These are phyloP conservation scores for Cryptococcus neoformans DNA, from an alignment of 1,284 basidiomycete species.

Conservation along the genomic window DNA sequence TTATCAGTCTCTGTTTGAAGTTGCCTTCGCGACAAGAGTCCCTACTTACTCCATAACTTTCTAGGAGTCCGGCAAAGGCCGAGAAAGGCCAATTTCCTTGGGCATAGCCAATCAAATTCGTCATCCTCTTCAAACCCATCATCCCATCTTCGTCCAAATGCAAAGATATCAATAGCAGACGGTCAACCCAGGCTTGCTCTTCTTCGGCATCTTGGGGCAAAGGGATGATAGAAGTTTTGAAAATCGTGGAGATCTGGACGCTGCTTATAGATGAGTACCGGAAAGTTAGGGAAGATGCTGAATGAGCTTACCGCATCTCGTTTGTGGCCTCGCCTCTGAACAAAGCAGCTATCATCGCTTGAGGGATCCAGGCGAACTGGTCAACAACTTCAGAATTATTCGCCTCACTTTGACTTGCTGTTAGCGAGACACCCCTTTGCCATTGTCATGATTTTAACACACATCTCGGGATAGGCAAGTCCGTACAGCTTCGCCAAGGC, in stretches of 20 bases:
- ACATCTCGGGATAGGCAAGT: constrained; percentile 87
- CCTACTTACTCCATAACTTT: constrained; percentile 70
- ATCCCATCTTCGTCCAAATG: constrained; percentile 63
- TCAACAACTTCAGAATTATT: constrained; percentile 67
- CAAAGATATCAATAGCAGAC: constrained; percentile 70
- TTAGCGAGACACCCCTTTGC: background rate
- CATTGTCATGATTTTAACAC: constrained; percentile 34
- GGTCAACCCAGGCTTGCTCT: constrained; percentile 80
- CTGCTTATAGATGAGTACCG: constrained; percentile 9
- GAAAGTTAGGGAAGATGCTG: background rate
- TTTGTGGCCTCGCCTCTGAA: constrained; percentile 49
- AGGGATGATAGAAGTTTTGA: constrained; percentile 76
- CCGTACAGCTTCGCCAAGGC: constrained; percentile 76
- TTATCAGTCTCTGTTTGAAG: background rate
- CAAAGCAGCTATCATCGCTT: constrained; percentile 60
- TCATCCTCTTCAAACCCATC: constrained; percentile 60
- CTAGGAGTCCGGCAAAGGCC: constrained; percentile 63
- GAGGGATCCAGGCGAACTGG: constrained; percentile 94
- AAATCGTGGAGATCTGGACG: constrained; percentile 25
- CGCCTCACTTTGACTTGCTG: constrained; percentile 60
- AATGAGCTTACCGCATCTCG: constrained; percentile 58
- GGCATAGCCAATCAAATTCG: constrained; percentile 56
- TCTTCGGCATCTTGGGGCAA: constrained; percentile 62
- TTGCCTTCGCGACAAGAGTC: background rate
- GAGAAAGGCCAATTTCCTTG: constrained; percentile 38